Evolutionary conservation across 495 filamentous ascomycete species (phyloP).

Genomic region (Penicillium angulare): DNA sequence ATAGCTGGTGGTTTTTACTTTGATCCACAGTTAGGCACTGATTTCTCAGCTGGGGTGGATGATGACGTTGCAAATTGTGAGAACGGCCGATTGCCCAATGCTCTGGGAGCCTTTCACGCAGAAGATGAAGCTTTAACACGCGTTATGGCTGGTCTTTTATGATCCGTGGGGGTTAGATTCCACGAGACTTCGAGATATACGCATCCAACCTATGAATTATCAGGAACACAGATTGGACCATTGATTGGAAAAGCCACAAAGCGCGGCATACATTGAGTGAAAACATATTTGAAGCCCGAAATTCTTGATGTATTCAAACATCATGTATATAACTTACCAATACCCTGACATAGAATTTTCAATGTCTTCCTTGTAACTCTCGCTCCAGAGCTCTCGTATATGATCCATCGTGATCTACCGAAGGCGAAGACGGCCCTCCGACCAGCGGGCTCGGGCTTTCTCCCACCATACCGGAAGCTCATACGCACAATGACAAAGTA

Average conservation of each 20-base stretch:
- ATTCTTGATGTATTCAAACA: no score
- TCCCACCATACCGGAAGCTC: conserved; percentile 33
- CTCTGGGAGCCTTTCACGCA: conserved; percentile 33
- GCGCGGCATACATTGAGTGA: no score
- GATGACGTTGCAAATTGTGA: conserved; percentile 10
- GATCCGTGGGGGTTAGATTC: no score
- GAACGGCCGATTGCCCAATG: conserved; percentile 8
- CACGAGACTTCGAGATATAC: no score
- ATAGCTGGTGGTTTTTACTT: conserved; percentile 42
- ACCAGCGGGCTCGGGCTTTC: conserved; percentile 26
- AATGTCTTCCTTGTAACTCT: no score
- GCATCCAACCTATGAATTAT: no score
- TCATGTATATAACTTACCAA: no score
- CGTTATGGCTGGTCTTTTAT: conserved; percentile 43
- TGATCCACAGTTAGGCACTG: conserved; percentile 18
- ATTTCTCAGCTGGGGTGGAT: conserved; percentile 9
- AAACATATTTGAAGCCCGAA: no score
- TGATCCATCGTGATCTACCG: neutral
- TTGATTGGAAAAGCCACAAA: no score
- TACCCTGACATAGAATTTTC: no score
- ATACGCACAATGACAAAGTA: conserved; percentile 65
- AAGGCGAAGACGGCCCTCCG: conserved; percentile 34
- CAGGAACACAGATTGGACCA: no score
- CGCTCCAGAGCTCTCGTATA: no score
- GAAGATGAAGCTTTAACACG: conserved; percentile 43